A percentile compares a stretch with the other conserved stretches of the same genome.
phyloP scores from a whole-genome alignment of 768 basidiomycete genomes.

The Psilocybe cyanescens region DNA sequence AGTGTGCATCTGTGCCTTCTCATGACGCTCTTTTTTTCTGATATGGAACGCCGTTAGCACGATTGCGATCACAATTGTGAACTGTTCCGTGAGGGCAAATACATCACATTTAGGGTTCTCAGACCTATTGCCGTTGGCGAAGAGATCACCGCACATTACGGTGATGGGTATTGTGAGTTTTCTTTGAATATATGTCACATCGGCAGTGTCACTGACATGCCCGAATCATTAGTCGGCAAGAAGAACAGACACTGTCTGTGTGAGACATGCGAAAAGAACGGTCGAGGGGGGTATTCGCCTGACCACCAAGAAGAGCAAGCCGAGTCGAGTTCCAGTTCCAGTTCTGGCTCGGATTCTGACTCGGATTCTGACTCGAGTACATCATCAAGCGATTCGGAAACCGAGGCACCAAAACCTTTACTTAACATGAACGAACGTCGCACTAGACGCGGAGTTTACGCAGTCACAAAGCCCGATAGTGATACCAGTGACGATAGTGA shows the following conservation, averaged over 20 bases:
- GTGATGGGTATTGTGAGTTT: conserved; percentile 86
- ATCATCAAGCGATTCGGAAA: conserved; percentile 40
- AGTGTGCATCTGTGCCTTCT: conserved; percentile 36
- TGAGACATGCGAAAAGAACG: conserved; percentile 82
- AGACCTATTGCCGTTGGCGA: conserved; percentile 79
- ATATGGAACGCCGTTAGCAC: conserved; percentile 54
- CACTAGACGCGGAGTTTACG: conserved; percentile 83
- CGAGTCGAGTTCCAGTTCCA: conserved; percentile 49
- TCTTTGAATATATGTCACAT: conserved; percentile 19
- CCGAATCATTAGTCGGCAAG: conserved; percentile 37
- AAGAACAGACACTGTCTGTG: conserved; percentile 68
- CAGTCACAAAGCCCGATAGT: conserved; percentile 61
- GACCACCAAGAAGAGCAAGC: conserved; percentile 44
- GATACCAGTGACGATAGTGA: conserved; percentile 68
- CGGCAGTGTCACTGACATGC: conserved; percentile 19
- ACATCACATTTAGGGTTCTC: conserved; percentile 87
- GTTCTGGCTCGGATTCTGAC: conserved; percentile 54
- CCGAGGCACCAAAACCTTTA: conserved; percentile 41
- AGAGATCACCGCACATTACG: conserved; percentile 90
- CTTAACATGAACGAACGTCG: conserved; percentile 79
- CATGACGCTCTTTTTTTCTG: conserved; percentile 24
- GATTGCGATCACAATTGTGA: conserved; percentile 91
- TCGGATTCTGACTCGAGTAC: conserved; percentile 51
- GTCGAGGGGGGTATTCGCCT: conserved; percentile 74
- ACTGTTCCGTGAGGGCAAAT: conserved; percentile 85